Conservation (phyloP, 805 yeast genomes). For the Spathaspora passalidarum region DNA sequence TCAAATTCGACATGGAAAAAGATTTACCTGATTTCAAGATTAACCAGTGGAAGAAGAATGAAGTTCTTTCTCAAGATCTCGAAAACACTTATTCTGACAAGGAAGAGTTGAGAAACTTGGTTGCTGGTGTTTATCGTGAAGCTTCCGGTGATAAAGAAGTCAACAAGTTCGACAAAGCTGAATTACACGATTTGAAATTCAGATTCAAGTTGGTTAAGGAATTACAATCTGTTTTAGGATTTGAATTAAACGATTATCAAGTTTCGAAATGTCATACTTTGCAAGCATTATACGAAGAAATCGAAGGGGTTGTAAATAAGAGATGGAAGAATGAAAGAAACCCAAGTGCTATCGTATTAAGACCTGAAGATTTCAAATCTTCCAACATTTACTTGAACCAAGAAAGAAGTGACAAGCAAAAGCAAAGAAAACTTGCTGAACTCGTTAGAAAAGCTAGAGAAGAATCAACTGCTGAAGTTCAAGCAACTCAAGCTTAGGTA, state of each 20-base stretch:
- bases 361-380: slow-evolving; percentile 52
- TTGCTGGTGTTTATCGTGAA: slow-evolving; percentile 23
- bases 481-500: background rate
- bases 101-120: slow-evolving; percentile 20
- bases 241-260: slow-evolving; percentile 51
- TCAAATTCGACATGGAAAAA: slow-evolving; percentile 21
- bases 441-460: slow-evolving; percentile 45
- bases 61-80: slow-evolving; percentile 21
- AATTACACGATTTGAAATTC: slow-evolving; percentile 40
- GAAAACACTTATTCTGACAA: slow-evolving; percentile 23
- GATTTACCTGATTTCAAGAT: slow-evolving; percentile 37
- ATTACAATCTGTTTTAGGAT: slow-evolving; percentile 47
- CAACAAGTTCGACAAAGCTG: slow-evolving; percentile 4
- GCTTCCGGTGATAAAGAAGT: background rate
- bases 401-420: slow-evolving; percentile 45
- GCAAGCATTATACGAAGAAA: slow-evolving; percentile 34
- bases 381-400: slow-evolving; percentile 55
- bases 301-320: slow-evolving; percentile 36
- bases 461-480: background rate
- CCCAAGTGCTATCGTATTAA: slow-evolving; percentile 72
- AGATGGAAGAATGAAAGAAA: slow-evolving; percentile 57
- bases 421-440: slow-evolving; percentile 43
- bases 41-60: slow-evolving; percentile 32
- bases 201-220: slow-evolving; percentile 50
- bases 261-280: slow-evolving; percentile 42